Conservation (phyloP, 352 stramenopile species). For the Phytophthora fragariae region DNA sequence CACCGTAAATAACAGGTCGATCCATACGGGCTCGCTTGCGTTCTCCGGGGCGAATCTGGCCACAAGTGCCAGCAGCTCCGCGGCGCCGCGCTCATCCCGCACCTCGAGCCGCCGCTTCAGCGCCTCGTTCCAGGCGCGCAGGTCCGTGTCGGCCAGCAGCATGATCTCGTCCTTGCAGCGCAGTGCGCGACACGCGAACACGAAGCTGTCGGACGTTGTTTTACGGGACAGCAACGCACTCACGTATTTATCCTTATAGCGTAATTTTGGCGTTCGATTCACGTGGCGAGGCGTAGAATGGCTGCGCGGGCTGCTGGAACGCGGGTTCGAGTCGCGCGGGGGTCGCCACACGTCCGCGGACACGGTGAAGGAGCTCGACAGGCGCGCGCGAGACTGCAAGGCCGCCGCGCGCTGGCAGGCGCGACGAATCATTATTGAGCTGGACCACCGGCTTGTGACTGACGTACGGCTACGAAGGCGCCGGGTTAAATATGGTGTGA, state of each 20-base stretch:
- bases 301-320: neutral
- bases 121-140: constrained; percentile 64
- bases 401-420: constrained; percentile 18
- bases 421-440: constrained; percentile 36
- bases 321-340: neutral
- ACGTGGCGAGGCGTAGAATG: neutral
- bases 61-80: constrained; percentile 62
- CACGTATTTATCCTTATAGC: constrained; percentile 43
- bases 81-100: constrained; percentile 54
- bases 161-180: constrained; percentile 47
- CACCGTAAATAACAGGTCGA: constrained; percentile 77
- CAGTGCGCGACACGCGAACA: constrained; percentile 46
- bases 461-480: constrained; percentile 16
- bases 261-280: constrained; percentile 23
- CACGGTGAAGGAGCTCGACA: constrained; percentile 10
- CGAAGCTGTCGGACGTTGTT: constrained; percentile 43
- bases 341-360: neutral
- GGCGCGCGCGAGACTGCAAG: constrained; percentile 2
- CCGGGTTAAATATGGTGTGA: neutral
- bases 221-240: constrained; percentile 45
- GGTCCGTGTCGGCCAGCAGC: constrained; percentile 58
- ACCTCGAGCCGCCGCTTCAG: constrained; percentile 60
- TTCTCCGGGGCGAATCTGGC: constrained; percentile 53
- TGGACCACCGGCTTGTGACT: constrained; percentile 14
- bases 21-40: constrained; percentile 68